A percentile compares a stretch with the other conserved stretches of the same genome.
phyloP scores from a whole-genome alignment of 2,329 filamentous ascomycete species.

The Colletotrichum gigasporum region DNA sequence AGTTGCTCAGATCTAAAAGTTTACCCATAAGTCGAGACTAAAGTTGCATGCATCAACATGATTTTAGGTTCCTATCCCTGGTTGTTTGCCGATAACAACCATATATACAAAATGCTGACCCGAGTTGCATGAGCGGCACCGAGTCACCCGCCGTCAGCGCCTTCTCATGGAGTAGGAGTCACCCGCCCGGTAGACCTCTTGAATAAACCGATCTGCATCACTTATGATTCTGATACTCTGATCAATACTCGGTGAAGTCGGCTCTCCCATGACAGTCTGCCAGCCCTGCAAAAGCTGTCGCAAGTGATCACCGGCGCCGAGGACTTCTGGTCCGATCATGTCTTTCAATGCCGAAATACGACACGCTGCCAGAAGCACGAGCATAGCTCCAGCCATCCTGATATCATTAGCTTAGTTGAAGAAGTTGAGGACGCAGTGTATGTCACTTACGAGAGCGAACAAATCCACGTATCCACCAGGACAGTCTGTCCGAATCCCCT shows the following conservation, averaged over 20 bases:
- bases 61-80: too few relatives aligned
- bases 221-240: constrained; percentile 56
- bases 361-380: constrained; percentile 56
- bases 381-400: constrained; percentile 60
- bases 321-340: constrained; percentile 49
- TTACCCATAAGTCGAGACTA: too few relatives aligned
- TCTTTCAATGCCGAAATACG: constrained; percentile 47
- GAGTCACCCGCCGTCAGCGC: too few relatives aligned
- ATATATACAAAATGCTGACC: too few relatives aligned
- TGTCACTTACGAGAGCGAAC: constrained; percentile 57
- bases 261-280: constrained; percentile 49
- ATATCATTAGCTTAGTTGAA: fast-evolving
- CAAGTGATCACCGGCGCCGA: constrained; percentile 52
- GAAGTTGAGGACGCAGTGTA: not conserved
- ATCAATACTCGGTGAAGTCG: constrained; percentile 55
- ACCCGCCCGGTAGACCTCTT: constrained; percentile 41
- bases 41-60: too few relatives aligned
- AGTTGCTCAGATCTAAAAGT: too few relatives aligned
- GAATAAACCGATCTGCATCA: constrained; percentile 53
- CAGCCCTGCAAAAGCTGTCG: constrained; percentile 50
- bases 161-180: constrained; percentile 22
- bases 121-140: too few relatives aligned
- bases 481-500: constrained; percentile 59
- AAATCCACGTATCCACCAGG: constrained; percentile 64
- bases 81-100: too few relatives aligned